Percentiles rank a stretch among this genome's conserved stretches.
phyloP scores from a whole-genome alignment of 1,284 basidiomycete genomes.

The Boletus semigastroideus region DNA sequence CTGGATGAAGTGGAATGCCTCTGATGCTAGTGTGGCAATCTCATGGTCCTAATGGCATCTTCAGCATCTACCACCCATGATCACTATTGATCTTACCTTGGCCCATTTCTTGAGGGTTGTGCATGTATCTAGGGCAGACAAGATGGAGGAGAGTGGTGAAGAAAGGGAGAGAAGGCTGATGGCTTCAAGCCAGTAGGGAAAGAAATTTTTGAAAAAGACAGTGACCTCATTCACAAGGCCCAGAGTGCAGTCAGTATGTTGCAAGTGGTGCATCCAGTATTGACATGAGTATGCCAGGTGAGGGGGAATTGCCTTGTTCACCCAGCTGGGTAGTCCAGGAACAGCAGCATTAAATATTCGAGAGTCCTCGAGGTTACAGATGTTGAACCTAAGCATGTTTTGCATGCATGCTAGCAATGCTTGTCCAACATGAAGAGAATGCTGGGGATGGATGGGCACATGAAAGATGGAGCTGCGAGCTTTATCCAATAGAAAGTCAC shows the following conservation, averaged over 20 bases:
- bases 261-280: conserved; percentile 11
- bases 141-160: background rate
- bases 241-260: background rate
- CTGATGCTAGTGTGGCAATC: background rate
- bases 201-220: background rate
- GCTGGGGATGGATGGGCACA: background rate
- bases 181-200: conserved; percentile 12
- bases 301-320: conserved; percentile 1
- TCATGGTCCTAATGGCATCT: background rate
- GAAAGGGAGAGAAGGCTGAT: conserved; percentile 1
- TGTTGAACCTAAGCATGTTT: background rate
- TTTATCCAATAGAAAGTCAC: background rate
- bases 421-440: background rate
- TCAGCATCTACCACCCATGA: background rate
- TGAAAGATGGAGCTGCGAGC: background rate
- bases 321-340: background rate
- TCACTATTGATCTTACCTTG: conserved; percentile 3
- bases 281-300: conserved; percentile 8
- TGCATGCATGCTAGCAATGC: background rate
- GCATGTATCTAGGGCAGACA: conserved; percentile 5
- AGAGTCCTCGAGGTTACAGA: background rate
- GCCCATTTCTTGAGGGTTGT: background rate
- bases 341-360: background rate
- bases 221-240: background rate
- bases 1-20: background rate